phyloP scores from a whole-genome alignment of 2,329 filamentous ascomycete species.

The Sporothrix euskadiensis region DNA sequence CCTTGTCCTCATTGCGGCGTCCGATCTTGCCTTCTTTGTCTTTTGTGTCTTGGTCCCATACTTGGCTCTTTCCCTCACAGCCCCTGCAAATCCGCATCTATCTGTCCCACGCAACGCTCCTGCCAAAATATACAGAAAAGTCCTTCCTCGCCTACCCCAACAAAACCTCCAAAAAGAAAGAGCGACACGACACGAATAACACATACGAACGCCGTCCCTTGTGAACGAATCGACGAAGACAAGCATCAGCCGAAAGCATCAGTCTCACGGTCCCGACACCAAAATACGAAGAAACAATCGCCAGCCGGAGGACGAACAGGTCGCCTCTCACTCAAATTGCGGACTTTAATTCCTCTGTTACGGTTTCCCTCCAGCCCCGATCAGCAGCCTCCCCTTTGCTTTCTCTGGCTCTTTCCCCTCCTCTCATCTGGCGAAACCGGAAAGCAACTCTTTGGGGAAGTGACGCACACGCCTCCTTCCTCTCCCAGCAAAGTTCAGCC shows the following conservation, averaged over 20 bases:
- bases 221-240: neutral
- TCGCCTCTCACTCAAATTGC: neutral
- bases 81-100: neutral
- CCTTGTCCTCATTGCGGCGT: neutral
- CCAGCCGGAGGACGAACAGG: neutral
- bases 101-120: neutral
- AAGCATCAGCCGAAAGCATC: neutral
- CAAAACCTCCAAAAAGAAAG: conserved; percentile 11
- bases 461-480: conserved; percentile 11
- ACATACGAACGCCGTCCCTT: neutral
- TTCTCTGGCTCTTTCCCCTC: neutral
- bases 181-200: neutral
- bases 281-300: neutral
- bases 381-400: neutral
- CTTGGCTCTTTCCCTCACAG: conserved; percentile 9
- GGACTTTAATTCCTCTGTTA: conserved; percentile 19
- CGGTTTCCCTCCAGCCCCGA: neutral
- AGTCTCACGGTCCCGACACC: neutral
- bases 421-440: conserved; percentile 18
- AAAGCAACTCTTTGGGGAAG: conserved; percentile 14
- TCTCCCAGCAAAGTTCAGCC: conserved; percentile 7
- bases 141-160: conserved; percentile 15
- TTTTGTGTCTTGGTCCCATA: conserved; percentile 2
- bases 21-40: conserved; percentile 15
- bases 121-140: neutral